Evolutionary conservation across 805 yeast species (phyloP).

Genomic region (Schwanniomyces yamadae): DNA sequence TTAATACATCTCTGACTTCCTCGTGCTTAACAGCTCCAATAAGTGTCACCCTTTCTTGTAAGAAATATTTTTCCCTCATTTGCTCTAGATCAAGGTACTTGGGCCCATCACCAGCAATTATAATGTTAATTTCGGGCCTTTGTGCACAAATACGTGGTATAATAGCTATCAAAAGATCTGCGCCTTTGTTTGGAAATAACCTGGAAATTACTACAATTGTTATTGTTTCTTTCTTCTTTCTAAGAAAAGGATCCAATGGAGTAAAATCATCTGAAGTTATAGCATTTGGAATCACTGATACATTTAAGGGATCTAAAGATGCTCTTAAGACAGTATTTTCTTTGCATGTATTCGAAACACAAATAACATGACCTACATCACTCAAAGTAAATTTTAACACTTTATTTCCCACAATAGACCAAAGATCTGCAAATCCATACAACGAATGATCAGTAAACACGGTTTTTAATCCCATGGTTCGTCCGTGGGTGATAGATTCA

Average conservation of each 20-base stretch:
- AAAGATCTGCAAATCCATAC: constrained; percentile 88
- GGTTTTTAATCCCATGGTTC: constrained; percentile 88
- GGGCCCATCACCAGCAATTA: constrained; percentile 98
- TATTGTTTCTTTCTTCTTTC: constrained; percentile 31
- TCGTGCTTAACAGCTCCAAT: constrained; percentile 90
- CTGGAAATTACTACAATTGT: constrained; percentile 91
- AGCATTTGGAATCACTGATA: constrained; percentile 95
- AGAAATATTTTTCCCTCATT: constrained; percentile 80
- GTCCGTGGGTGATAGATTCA: constrained; percentile 88
- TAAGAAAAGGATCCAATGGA: constrained; percentile 27
- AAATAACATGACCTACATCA: constrained; percentile 90
- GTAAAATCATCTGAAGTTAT: constrained; percentile 79
- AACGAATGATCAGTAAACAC: constrained; percentile 95
- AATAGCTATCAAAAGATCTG: constrained; percentile 78
- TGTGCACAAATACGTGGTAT: constrained; percentile 77
- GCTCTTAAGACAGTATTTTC: constrained; percentile 93
- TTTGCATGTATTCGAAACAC: constrained; percentile 95
- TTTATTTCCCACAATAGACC: constrained; percentile 83
- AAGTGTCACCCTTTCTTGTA: constrained; percentile 84
- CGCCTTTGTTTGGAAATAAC: constrained; percentile 94
- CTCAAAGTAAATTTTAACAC: constrained; percentile 76
- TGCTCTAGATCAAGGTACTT: constrained; percentile 91
- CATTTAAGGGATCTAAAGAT: constrained; percentile 68
- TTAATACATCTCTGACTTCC: constrained; percentile 88
- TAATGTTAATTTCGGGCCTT: constrained; percentile 65